Evolutionary conservation across 345 rosid species (phyloP).

Genomic region (Dovyalis caffra): DNA sequence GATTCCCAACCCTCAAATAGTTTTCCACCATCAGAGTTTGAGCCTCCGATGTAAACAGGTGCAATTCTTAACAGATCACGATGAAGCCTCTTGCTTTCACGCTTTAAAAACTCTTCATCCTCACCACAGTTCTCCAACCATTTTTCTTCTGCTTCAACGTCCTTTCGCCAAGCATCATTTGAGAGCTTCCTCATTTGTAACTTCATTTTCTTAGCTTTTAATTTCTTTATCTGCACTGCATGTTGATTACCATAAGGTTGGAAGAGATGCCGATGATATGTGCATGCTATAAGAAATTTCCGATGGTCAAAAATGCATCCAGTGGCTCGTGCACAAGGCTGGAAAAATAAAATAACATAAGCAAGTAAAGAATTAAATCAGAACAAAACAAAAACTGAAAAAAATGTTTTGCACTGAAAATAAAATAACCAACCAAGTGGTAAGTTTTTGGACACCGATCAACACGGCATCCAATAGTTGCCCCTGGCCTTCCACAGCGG

Average conservation of each 20-base stretch:
- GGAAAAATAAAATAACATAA: slow-evolving; percentile 25
- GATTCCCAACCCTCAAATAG: slow-evolving; percentile 91
- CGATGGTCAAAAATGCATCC: slow-evolving; percentile 96
- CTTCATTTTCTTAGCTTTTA: slow-evolving; percentile 81
- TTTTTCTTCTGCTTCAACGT: slow-evolving; percentile 94
- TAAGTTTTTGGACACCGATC: slow-evolving; percentile 97
- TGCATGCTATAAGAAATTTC: slow-evolving; percentile 97
- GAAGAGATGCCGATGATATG: slow-evolving; percentile 81
- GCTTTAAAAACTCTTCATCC: slow-evolving; percentile 97
- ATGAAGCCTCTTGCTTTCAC: slow-evolving; percentile 92
- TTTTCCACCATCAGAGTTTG: slow-evolving; percentile 53
- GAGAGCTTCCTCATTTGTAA: slow-evolving; percentile 68
- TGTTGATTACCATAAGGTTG: slow-evolving; percentile 73
- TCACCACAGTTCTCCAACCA: slow-evolving; percentile 99
- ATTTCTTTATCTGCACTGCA: slow-evolving; percentile 57
- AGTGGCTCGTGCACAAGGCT: slow-evolving; percentile 97
- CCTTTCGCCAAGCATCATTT: slow-evolving; percentile 89
- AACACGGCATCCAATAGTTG: slow-evolving; percentile 98
- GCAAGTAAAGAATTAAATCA: slow-evolving; percentile 10
- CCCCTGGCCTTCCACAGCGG: slow-evolving; percentile 97
- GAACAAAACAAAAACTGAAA: neutral
- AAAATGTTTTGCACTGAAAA: neutral
- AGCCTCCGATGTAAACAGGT: slow-evolving; percentile 92
- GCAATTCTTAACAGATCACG: slow-evolving; percentile 92
- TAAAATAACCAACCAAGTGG: slow-evolving; percentile 71